Conservation (phyloP, 2,329 filamentous ascomycete species). For the Aspergillus awamori region DNA sequence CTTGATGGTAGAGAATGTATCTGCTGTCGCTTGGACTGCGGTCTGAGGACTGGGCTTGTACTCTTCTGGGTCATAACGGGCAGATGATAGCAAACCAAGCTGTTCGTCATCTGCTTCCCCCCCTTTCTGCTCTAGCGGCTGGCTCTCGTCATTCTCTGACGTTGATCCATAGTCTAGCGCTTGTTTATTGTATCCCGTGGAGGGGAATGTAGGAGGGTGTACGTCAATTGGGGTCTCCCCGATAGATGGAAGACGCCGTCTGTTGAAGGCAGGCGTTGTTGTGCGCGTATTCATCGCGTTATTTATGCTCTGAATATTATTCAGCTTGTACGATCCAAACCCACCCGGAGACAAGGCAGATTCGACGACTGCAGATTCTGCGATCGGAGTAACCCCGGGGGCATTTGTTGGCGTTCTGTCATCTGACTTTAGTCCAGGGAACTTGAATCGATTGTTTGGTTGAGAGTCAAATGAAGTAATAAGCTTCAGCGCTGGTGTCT, state of each 20-base stretch:
- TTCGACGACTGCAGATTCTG: conserved; percentile 67
- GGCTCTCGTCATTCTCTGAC: conserved; percentile 45
- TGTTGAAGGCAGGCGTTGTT: conserved; percentile 61
- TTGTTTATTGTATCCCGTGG: conserved; percentile 45
- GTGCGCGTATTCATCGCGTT: conserved; percentile 70
- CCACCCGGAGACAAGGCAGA: conserved; percentile 69
- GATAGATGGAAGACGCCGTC: conserved; percentile 74
- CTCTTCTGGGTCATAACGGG: conserved; percentile 48
- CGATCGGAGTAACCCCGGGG: conserved; percentile 84
- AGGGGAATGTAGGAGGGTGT: conserved; percentile 46
- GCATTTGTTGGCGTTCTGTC: conserved; percentile 72
- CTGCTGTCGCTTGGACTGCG: conserved; percentile 68
- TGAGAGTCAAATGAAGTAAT: conserved; percentile 78
- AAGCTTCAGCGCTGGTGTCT: conserved; percentile 82
- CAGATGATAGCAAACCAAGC: conserved; percentile 46
- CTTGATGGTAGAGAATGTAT: conserved; percentile 58
- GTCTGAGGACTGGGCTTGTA: conserved; percentile 58
- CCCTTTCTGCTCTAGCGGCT: conserved; percentile 33
- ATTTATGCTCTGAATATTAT: conserved; percentile 67
- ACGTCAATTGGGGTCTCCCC: conserved; percentile 66
- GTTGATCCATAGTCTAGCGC: conserved; percentile 53
- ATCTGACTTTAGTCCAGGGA: conserved; percentile 59
- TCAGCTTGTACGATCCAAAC: conserved; percentile 59
- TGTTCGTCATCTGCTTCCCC: conserved; percentile 3
- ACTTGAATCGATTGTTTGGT: conserved; percentile 59